Conservation (phyloP, 352 stramenopile genomes). For the Blastocystis sp. region DNA sequence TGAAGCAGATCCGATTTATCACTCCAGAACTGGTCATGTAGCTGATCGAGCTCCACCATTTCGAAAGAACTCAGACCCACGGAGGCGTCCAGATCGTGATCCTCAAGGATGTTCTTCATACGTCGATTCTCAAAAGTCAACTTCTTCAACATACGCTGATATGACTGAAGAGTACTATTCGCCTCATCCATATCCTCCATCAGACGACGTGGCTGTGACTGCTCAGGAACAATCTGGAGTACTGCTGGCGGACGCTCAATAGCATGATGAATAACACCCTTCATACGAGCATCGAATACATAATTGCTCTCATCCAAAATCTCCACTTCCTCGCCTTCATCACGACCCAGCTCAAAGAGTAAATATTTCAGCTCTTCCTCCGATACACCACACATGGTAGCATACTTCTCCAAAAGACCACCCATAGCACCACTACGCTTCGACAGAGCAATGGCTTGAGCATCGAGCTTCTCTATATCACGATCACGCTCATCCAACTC, state of each 20-base stretch:
- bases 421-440: neutral
- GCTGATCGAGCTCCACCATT: constrained; percentile 9
- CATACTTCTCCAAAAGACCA: constrained; percentile 42
- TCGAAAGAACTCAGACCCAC: neutral
- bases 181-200: neutral
- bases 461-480: neutral
- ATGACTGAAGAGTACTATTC: neutral
- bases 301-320: constrained; percentile 46
- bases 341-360: neutral
- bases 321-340: constrained; percentile 14
- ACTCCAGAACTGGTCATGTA: constrained; percentile 13
- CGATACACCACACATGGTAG: neutral
- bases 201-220: neutral
- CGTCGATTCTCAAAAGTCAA: constrained; percentile 44
- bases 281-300: constrained; percentile 39
- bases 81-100: neutral
- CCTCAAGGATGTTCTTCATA: constrained; percentile 8
- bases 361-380: constrained; percentile 6
- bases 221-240: neutral
- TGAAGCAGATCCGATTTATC: neutral
- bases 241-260: neutral
- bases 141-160: constrained; percentile 20
- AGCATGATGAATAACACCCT: neutral
- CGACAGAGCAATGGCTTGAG: neutral
- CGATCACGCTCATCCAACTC: constrained; percentile 10